Percentiles rank a stretch among this genome's conserved stretches.
Evolutionary conservation across 768 basidiomycete genomes (phyloP).

Genomic region (Collybiopsis confluens): DNA sequence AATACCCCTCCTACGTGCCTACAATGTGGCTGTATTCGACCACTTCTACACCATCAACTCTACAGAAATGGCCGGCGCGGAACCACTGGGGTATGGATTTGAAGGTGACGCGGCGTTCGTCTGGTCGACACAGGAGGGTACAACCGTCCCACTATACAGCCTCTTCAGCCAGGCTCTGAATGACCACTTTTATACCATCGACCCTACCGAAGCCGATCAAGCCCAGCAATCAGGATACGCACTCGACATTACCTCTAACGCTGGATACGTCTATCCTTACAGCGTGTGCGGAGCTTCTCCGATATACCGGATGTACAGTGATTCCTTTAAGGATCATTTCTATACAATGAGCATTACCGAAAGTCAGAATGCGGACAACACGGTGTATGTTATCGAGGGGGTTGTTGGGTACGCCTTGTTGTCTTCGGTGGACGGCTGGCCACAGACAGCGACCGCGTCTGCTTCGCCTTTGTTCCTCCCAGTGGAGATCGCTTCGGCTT

Average conservation of each 20-base stretch:
- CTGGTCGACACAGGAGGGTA: not conserved
- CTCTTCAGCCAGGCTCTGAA: not conserved
- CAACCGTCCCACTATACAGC: not conserved
- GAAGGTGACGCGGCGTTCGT: not conserved
- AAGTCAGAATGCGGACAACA: not conserved
- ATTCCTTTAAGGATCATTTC: not conserved
- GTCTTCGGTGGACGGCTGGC: not conserved
- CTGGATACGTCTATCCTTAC: slow-evolving; percentile 1
- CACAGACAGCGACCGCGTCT: not conserved
- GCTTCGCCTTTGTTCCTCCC: not conserved
- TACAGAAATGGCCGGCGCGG: not conserved
- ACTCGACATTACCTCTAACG: not conserved
- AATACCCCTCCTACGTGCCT: not conserved
- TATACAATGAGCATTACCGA: slow-evolving; percentile 1
- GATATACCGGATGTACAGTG: not conserved
- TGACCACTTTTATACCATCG: slow-evolving; percentile 2
- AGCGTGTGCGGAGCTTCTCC: not conserved
- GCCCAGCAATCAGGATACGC: not conserved
- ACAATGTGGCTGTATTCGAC: not conserved
- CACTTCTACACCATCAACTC: slow-evolving; percentile 1
- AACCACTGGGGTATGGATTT: not conserved
- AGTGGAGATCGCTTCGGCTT: not conserved
- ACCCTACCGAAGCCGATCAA: not conserved
- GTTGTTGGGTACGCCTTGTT: not conserved
- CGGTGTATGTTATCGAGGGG: not conserved